These are phyloP conservation scores for Aspergillus hiratsukae DNA, from an alignment of 2,329 filamentous ascomycete species.

Conservation along the genomic window DNA sequence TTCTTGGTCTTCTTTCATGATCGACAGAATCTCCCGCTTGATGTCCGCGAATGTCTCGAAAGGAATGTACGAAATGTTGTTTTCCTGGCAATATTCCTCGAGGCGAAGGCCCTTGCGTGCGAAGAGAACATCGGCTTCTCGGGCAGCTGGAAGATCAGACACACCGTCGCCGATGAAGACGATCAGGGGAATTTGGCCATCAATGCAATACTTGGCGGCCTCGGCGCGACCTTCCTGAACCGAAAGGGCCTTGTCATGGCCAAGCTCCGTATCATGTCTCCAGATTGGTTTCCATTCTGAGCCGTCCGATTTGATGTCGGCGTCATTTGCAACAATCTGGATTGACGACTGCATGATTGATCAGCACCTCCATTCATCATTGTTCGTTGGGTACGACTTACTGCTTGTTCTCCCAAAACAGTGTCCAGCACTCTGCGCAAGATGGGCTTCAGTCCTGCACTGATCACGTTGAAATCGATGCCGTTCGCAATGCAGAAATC, in stretches of 20 bases:
- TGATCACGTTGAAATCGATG: constrained; percentile 67
- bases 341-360: constrained; percentile 45
- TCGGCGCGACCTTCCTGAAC: constrained; percentile 57
- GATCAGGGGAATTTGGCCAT: constrained; percentile 61
- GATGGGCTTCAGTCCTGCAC: constrained; percentile 62
- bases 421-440: constrained; percentile 58
- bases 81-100: constrained; percentile 62
- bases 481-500: constrained; percentile 58
- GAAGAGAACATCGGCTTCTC: constrained; percentile 64
- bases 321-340: constrained; percentile 66
- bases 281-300: constrained; percentile 62
- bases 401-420: constrained; percentile 58
- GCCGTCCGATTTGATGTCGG: constrained; percentile 55
- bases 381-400: constrained; percentile 4
- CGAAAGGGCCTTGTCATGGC: constrained; percentile 63
- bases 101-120: constrained; percentile 60
- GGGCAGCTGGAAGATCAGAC: constrained; percentile 61
- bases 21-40: constrained; percentile 55
- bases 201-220: constrained; percentile 52
- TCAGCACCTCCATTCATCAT: not conserved
- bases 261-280: constrained; percentile 61
- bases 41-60: constrained; percentile 66
- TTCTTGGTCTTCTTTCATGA: constrained; percentile 56
- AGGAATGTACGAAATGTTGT: constrained; percentile 56
- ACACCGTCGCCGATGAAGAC: constrained; percentile 68